These are phyloP conservation scores for Limtongia smithiae DNA, from an alignment of 805 yeast genomes.

Conservation along the genomic window DNA sequence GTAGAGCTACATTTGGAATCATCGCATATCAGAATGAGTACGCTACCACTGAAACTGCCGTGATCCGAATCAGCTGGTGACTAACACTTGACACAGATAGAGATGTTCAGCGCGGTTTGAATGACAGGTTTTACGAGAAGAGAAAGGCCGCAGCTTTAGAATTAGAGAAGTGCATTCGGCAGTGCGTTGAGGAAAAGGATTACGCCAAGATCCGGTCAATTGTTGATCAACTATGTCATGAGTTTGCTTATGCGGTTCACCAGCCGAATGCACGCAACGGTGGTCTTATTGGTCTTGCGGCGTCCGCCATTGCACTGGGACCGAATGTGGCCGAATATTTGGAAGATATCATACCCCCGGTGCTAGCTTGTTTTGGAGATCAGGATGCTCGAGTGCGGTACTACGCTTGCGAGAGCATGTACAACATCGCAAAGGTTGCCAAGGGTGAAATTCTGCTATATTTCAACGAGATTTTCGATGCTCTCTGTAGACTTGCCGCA, in stretches of 20 bases:
- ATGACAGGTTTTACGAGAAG: constrained; percentile 72
- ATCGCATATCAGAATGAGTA: constrained; percentile 45
- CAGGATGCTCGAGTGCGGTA: constrained; percentile 96
- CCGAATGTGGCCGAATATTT: constrained; percentile 76
- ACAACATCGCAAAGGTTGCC: constrained; percentile 94
- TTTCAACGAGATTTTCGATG: constrained; percentile 93
- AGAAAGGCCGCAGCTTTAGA: constrained; percentile 68
- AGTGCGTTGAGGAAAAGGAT: constrained; percentile 59
- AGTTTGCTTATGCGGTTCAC: constrained; percentile 77
- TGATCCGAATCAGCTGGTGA: constrained; percentile 37
- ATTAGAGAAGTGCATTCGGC: constrained; percentile 68
- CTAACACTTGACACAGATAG: constrained; percentile 46
- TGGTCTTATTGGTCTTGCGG: constrained; percentile 92
- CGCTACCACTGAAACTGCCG: constrained; percentile 52
- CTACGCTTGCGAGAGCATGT: constrained; percentile 93
- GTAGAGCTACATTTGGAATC: too few relatives aligned
- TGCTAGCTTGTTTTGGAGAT: constrained; percentile 91
- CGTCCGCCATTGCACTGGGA: constrained; percentile 91
- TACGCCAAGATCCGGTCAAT: constrained; percentile 54
- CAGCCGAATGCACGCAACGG: constrained; percentile 90
- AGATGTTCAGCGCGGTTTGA: constrained; percentile 61
- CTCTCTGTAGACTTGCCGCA: constrained; percentile 58
- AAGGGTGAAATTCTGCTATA: constrained; percentile 88
- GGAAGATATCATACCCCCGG: constrained; percentile 86
- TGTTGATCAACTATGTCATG: constrained; percentile 71